Evolutionary conservation across 2,329 filamentous ascomycete species (phyloP), one percentile per base, ranked within the genome.

Genomic region (Sporothrix dimorphospora): DNA sequence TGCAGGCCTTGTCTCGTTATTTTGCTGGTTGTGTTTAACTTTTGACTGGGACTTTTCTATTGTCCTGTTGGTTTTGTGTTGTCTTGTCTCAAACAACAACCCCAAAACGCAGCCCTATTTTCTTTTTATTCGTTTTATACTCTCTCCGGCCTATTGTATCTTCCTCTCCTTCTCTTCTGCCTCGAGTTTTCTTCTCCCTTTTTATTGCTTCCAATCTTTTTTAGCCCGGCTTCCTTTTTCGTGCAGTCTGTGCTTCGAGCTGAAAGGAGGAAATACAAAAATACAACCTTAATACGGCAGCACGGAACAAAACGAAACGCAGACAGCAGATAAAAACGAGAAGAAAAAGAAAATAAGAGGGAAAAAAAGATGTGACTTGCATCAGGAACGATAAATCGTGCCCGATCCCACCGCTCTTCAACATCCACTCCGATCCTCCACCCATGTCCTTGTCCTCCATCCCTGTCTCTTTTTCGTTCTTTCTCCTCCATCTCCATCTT

Each of bases 371-470:
- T 14, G 38, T 66, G 61, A 65, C 61, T 51, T 51, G 42, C 63
- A 51, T 51, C 42, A 11, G 27, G 45, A 51, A 38, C 42, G 19
- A 67, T 67, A 67, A 51, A 67, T 66, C 38, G 38, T 21, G 4
- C 59, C 38, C 38, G 59, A 66, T 66, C 42, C 61, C 61, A 66
- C 24, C 40, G 49, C 42, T 66, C 61, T 21, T 47, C 34, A 24
- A 55, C 34, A 34, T 40, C 49, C 21, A 24, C n/a, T 21, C 59
- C 34, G 57, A 61, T 61, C 57, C 19, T 61, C 24, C 19, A 61
- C 57, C 57, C 57, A 34, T 42, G 59, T 7, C 38, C 11, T 42
- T 45, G n/a, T 14, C 38, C 12, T 24, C 12, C 38, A 63, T 45
- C 38, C 59, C 59, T 63, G 12, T n/a, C 38, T 63, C 38, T 9